Evolutionary conservation across 2,329 filamentous ascomycete genomes (phyloP).

Genomic region (Alternaria dauci): DNA sequence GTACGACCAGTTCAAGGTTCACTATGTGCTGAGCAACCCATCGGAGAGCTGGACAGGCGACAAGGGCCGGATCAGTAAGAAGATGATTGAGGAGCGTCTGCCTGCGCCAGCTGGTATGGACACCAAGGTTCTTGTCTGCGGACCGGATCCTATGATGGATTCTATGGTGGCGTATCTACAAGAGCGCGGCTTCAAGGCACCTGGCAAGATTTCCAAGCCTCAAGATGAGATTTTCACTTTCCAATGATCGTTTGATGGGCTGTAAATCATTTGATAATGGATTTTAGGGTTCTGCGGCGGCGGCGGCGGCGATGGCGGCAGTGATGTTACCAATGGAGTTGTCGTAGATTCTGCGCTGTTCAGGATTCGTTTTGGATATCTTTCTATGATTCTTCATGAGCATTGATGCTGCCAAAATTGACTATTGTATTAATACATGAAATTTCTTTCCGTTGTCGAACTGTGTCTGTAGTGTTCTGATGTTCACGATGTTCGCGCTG

Average conservation of each 20-base stretch:
- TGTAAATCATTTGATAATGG: neutral
- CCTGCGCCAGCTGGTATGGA: conserved; percentile 65
- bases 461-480: too few relatives aligned
- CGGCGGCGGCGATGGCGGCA: neutral
- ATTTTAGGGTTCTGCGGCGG: neutral
- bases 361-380: neutral
- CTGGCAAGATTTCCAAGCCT: conserved; percentile 21
- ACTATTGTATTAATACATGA: neutral
- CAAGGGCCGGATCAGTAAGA: conserved; percentile 13
- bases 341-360: neutral
- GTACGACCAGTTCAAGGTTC: conserved; percentile 62
- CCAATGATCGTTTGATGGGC: neutral
- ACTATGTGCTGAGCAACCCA: conserved; percentile 60
- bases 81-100: conserved; percentile 17
- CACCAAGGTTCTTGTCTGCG: conserved; percentile 92
- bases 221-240: conserved; percentile 24
- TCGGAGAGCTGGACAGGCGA: conserved; percentile 17
- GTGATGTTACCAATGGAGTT: neutral
- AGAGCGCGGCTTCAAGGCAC: conserved; percentile 22
- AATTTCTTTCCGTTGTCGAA: neutral
- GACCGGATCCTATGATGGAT: conserved; percentile 48
- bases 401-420: neutral
- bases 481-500: neutral
- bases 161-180: conserved; percentile 18
- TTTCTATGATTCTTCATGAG: neutral